phyloP scores from a whole-genome alignment of 2,329 filamentous ascomycete species.

The Fusarium burgessii region DNA sequence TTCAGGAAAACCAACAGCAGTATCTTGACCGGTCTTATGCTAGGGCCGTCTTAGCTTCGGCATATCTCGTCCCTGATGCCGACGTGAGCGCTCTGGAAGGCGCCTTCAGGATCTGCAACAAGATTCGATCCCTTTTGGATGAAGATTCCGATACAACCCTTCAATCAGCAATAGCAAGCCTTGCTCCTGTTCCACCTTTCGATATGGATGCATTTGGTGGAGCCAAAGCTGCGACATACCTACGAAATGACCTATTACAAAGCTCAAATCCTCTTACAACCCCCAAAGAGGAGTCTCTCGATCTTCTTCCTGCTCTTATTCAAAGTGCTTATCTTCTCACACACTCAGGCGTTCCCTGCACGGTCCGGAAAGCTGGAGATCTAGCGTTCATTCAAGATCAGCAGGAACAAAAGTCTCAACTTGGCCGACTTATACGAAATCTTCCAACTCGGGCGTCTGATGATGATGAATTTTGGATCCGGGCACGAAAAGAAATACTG shows the following conservation, averaged over 20 bases:
- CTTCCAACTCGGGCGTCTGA: slow-evolving; percentile 62
- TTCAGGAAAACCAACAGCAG: slow-evolving; percentile 70
- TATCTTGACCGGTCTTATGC: slow-evolving; percentile 74
- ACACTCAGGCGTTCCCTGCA: slow-evolving; percentile 62
- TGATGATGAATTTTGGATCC: slow-evolving; percentile 74
- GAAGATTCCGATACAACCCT: slow-evolving; percentile 68
- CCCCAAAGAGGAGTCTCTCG: slow-evolving; percentile 66
- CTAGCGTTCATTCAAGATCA: slow-evolving; percentile 72
- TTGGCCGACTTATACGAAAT: slow-evolving; percentile 68
- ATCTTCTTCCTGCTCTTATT: slow-evolving; percentile 72
- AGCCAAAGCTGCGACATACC: slow-evolving; percentile 46
- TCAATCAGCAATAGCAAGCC: slow-evolving; percentile 59
- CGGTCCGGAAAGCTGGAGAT: slow-evolving; percentile 68
- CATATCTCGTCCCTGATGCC: slow-evolving; percentile 74
- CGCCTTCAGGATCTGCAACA: slow-evolving; percentile 70
- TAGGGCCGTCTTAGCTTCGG: slow-evolving; percentile 73
- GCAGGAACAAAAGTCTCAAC: slow-evolving; percentile 72
- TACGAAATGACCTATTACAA: slow-evolving; percentile 63
- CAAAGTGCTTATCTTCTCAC: slow-evolving; percentile 70
- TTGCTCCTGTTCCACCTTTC: slow-evolving; percentile 55
- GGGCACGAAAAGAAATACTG: slow-evolving; percentile 71
- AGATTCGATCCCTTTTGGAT: slow-evolving; percentile 67
- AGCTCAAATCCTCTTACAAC: slow-evolving; percentile 74
- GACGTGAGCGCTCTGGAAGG: slow-evolving; percentile 68
- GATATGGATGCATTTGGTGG: slow-evolving; percentile 39